Evolutionary conservation across 2,329 filamentous ascomycete genomes (phyloP), one percentile per base, ranked within the genome.

Genomic region (Calonectria leucothoes): DNA sequence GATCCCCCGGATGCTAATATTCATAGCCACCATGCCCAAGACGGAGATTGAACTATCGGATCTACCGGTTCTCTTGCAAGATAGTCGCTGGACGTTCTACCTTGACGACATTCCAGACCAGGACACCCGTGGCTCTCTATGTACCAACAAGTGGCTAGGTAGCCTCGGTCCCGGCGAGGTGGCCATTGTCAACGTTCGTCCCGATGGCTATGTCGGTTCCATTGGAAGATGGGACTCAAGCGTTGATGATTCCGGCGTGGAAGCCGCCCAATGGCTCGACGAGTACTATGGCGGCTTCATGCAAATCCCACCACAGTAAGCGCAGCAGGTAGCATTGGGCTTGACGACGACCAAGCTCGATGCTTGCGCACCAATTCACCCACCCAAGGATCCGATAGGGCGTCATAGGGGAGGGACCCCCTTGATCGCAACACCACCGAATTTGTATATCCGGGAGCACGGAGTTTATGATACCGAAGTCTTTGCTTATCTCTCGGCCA

Each of bases 191-290:
- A 92, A 93, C 77, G 91, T 95, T 2, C 88, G 93, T 6, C 93
- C 93, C 0, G 93, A 95, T 82, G 93, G 93, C 14, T 95, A 95
- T 81, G 90, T 95, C 6, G 93, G 93, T 1, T 91, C 88, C n/a
- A 83, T 94, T 29, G 85, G 88, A 55, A 84, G 88, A 49, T 90
- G 88, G 88, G 88, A 89, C 79, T 86, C 87, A 39, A 86, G 85
- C 76, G 80, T 88, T 33, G 88, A 89, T 69, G 87, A 88, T 51
- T 83, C 88, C 7, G 89, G 89, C 51, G 82, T 87, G 51, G 85
- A 88, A 59, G 89, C 89, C 11, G 89, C 89, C 33, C 84, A 82
- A 73, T 91, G 89, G 89, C 82, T 91, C 29, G 89, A 91, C 76
- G 81, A 82, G 20, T 91, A 91, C 78, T 91, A 90, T 76, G 84